Percentiles rank a stretch among this genome's conserved stretches.
These are phyloP conservation scores for Parachlorella kessleri DNA, from an alignment of 139 green algal genomes.

Conservation along the genomic window DNA sequence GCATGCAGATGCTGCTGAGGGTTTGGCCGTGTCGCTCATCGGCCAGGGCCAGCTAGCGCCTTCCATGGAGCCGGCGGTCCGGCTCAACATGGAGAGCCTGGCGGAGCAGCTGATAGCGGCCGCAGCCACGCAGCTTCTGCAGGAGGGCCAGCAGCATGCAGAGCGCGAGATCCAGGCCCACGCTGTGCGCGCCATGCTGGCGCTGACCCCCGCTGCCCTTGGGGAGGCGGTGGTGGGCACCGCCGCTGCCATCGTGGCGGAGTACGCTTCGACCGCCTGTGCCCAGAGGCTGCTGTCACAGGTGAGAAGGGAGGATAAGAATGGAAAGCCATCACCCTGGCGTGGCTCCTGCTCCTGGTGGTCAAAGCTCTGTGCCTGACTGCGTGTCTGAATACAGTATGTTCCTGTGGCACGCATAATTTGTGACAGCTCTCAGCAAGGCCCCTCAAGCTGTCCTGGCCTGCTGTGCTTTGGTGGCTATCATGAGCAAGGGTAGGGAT, in stretches of 20 bases:
- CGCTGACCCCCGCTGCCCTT: constrained; percentile 7
- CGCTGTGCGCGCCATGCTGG: constrained; percentile 21
- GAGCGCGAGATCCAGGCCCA: neutral
- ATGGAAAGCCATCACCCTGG: too few species aligned
- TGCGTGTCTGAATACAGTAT: too few species aligned
- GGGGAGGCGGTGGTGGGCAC: constrained; percentile 33
- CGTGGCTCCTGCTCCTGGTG: too few species aligned
- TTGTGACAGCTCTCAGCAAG: too few species aligned
- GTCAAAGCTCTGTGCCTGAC: too few species aligned
- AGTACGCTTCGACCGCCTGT: constrained; percentile 8
- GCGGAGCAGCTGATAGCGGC: constrained; percentile 9
- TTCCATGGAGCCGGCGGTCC: neutral
- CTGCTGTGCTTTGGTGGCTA: too few species aligned
- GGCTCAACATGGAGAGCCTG: constrained; percentile 9
- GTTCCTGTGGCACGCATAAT: too few species aligned
- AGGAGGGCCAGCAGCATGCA: constrained; percentile 6
- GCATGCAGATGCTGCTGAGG: constrained; percentile 9
- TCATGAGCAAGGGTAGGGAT: too few species aligned
- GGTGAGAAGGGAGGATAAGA: constrained; percentile 2
- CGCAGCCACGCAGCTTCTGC: constrained; percentile 3
- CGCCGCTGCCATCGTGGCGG: constrained; percentile 33
- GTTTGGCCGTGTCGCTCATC: neutral
- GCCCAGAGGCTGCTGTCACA: constrained; percentile 15
- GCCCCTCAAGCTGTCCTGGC: too few species aligned
- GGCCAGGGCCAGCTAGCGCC: neutral